phyloP scores from a whole-genome alignment of 1,284 basidiomycete species.

The Moniliophthora roreri region DNA sequence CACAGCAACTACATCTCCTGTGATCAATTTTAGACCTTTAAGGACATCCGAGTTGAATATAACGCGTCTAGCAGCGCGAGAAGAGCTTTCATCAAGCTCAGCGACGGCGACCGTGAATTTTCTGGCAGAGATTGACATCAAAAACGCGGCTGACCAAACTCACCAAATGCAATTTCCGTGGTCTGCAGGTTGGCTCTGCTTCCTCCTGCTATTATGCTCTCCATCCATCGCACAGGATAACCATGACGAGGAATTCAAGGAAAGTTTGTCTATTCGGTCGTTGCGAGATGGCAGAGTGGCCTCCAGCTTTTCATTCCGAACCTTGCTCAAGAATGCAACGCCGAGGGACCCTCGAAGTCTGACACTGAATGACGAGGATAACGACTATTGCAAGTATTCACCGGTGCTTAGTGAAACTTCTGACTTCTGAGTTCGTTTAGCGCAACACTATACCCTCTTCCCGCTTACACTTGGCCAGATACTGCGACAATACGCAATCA shows the following conservation, averaged over 20 bases:
- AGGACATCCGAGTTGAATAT: slow-evolving; percentile 65
- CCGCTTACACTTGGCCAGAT: slow-evolving; percentile 87
- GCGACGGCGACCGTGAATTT: slow-evolving; percentile 44
- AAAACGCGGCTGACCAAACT: no score
- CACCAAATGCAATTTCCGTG: background rate
- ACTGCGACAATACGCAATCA: slow-evolving; percentile 78
- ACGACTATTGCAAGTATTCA: slow-evolving; percentile 37
- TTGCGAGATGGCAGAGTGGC: slow-evolving; percentile 84
- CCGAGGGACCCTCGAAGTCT: slow-evolving; percentile 55
- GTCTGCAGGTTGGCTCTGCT: background rate
- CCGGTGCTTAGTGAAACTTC: slow-evolving; percentile 1
- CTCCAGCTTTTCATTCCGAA: slow-evolving; percentile 83
- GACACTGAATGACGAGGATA: slow-evolving; percentile 45
- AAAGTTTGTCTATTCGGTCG: slow-evolving; percentile 72
- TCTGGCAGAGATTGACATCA: slow-evolving; percentile 35
- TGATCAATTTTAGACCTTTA: slow-evolving; percentile 60
- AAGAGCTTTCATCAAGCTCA: slow-evolving; percentile 36
- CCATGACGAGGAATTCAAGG: slow-evolving; percentile 53
- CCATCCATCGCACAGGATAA: background rate
- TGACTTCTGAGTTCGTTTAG: slow-evolving; percentile 29
- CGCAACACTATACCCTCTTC: slow-evolving; percentile 83
- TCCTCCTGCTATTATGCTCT: background rate
- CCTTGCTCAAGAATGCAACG: slow-evolving; percentile 50
- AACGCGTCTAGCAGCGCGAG: slow-evolving; percentile 62
- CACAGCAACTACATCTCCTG: slow-evolving; percentile 71